Evolutionary conservation across 1,139 yeast species (phyloP), one percentile per base, ranked within the genome.

Genomic region (Magnusiomyces clavatus): DNA sequence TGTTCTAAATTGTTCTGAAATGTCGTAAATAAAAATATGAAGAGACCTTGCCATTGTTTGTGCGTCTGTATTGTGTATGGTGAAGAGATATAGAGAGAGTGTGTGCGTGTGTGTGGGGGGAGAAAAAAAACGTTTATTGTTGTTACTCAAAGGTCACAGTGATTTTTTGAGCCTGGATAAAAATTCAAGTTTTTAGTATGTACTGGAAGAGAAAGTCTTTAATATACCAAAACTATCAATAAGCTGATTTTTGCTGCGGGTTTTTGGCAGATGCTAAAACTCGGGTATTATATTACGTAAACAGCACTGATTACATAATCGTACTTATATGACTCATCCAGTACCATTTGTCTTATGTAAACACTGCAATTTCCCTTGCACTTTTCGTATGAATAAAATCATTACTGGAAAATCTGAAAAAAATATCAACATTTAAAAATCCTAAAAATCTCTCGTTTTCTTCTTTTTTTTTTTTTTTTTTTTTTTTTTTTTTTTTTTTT

Each of bases 21-120:
- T 24, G 39, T 56, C 58, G 41, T 54, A 56, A 10, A 56, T 31
- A 34, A 20, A 46, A 12, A 56, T 40, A 31, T 52, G 42, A 29
- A 52, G 43, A 37, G 31, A 24, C 8, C 31, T 24, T 24, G 31
- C 8, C 31, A 24, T 24, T 24, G 31, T 8, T 24, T n/a, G n/a
- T n/a, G n/a, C n/a, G n/a, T n/a, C n/a, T n/a, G n/a, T n/a, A n/a
- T n/a, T n/a, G n/a, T n/a, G n/a, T n/a, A n/a, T n/a, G n/a, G n/a
- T n/a, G n/a, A n/a, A n/a, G n/a, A n/a, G n/a, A n/a, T n/a, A n/a
- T n/a, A n/a, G n/a, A n/a, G n/a, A n/a, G n/a, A n/a, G n/a, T n/a
- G n/a, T n/a, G n/a, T n/a, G n/a, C n/a, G n/a, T n/a, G n/a, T n/a
- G n/a, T 24, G 31, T 5, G 31, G 8, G 31, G 31, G 31, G 8